Base-by-base conservation (phyloP, 1,284 basidiomycete genomes). In the Trametes versicolor region DNA sequence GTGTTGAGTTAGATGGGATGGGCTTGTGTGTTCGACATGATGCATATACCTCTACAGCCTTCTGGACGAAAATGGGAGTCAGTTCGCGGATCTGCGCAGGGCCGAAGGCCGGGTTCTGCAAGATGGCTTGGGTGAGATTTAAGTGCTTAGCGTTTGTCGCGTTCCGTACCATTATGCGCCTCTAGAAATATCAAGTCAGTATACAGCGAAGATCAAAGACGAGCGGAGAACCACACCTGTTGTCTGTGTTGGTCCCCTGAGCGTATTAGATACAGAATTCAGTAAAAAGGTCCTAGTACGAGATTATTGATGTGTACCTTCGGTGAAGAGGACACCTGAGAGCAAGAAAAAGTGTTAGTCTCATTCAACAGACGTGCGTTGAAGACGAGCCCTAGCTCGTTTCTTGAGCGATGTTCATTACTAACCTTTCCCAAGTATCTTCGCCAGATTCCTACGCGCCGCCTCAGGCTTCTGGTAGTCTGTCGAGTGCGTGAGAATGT, bases 51-150 rank as follows among this genome's bases (percentile, higher is more conserved):
- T 84, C 76, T 0, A 78, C 67, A 0, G 87, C 74, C 73, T 88
- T 88, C 1, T 82, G 78, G 1, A 86, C 66, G 66, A 90, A 89
- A 29, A 88, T 81, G n/a, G 78, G 77, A 0, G 84, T 87, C 0
- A 89, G 73, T 47, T 83, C 83, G 1, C 87, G 79, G 32, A 89
- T 80, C 64, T 87, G 84, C 0, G 80, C 73, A 0, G 81, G 79
- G 6, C 86, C 84, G 61, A 90, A 89, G 0, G 86, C 87, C 17
- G 87, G 87, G 66, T 87, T 89, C 87, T 75, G 34, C 9, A n/a
- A n/a, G n/a, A n/a, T n/a, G n/a, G n/a, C n/a, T n/a, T n/a, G n/a
- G 9, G 17, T 1, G 32, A 1, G 7, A 13, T 3, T 19, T 4
- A 43, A 32, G 4, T 29, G 0, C 29, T 48, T 2, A 21, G 32